Evolutionary conservation across 495 filamentous ascomycete species (phyloP).

Genomic region (Xylaria venustula): DNA sequence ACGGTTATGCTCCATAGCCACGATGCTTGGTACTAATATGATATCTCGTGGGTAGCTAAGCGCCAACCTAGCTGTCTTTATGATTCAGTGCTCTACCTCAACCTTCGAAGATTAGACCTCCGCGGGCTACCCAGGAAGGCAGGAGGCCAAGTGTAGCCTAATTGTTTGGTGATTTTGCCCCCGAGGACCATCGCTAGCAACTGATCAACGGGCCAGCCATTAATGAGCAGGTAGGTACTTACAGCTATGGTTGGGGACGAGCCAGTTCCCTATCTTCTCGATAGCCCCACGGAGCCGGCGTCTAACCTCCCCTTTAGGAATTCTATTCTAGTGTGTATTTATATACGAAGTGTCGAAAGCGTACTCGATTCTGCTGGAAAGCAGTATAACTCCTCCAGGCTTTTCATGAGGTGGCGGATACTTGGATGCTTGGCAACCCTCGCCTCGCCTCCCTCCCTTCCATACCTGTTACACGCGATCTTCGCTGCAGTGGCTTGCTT

Average conservation of each 20-base stretch:
- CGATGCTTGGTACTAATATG: background rate
- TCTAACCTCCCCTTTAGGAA: background rate
- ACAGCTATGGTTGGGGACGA: background rate
- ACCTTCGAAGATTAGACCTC: background rate
- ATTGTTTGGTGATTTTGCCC: too few relatives aligned
- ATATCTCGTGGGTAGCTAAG: background rate
- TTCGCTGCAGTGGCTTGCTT: background rate
- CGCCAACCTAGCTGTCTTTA: background rate
- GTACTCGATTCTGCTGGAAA: too few relatives aligned
- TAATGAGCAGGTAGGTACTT: background rate
- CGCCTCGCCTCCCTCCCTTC: background rate
- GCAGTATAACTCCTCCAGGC: too few relatives aligned
- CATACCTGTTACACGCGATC: constrained; percentile 1
- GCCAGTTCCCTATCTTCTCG: background rate
- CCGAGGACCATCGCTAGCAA: background rate
- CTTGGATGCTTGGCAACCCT: background rate
- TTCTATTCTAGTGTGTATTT: too few relatives aligned
- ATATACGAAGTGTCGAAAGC: too few relatives aligned
- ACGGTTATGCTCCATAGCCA: background rate
- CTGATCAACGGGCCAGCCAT: background rate
- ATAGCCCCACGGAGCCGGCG: background rate
- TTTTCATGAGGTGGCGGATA: too few relatives aligned
- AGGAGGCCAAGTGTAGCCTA: too few relatives aligned
- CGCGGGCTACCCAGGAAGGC: background rate
- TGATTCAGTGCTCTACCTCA: background rate